phyloP scores from a whole-genome alignment of 768 basidiomycete species.

The Mycena haematopus region DNA sequence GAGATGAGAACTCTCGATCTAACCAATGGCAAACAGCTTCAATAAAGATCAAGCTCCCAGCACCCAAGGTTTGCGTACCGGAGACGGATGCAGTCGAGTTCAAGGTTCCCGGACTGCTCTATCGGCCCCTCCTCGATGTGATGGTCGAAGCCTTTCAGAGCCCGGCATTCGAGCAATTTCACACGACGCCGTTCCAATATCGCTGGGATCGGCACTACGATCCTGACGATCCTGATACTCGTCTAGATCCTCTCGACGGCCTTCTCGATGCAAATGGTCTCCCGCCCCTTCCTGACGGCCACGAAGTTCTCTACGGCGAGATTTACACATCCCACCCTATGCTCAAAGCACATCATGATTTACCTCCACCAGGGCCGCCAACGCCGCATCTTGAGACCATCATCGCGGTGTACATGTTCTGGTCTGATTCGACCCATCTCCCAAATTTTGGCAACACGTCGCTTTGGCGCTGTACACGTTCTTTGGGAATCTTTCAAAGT shows the following conservation, averaged over 20 bases:
- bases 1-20: too few species aligned
- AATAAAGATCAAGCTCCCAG: conserved; percentile 35
- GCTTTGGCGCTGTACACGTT: conserved; percentile 42
- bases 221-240: neutral
- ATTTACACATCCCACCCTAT: conserved; percentile 32
- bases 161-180: conserved; percentile 5
- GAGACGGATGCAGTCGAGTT: conserved; percentile 31
- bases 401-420: conserved; percentile 35
- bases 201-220: conserved; percentile 18
- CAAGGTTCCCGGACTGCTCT: conserved; percentile 28
- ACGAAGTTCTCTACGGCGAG: conserved; percentile 32
- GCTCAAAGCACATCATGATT: conserved; percentile 21
- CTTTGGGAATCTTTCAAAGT: conserved; percentile 45
- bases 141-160: conserved; percentile 24
- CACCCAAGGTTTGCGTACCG: conserved; percentile 27
- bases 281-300: conserved; percentile 5
- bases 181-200: conserved; percentile 26
- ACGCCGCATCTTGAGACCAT: conserved; percentile 26
- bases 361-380: conserved; percentile 3
- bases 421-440: conserved; percentile 38
- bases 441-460: conserved; percentile 33
- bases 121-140: conserved; percentile 27
- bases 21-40: conserved; percentile 34
- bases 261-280: conserved; percentile 1
- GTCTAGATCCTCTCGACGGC: neutral